These are phyloP conservation scores for Cordyceps javanica DNA, from an alignment of 2,329 filamentous ascomycete genomes.

Conservation along the genomic window DNA sequence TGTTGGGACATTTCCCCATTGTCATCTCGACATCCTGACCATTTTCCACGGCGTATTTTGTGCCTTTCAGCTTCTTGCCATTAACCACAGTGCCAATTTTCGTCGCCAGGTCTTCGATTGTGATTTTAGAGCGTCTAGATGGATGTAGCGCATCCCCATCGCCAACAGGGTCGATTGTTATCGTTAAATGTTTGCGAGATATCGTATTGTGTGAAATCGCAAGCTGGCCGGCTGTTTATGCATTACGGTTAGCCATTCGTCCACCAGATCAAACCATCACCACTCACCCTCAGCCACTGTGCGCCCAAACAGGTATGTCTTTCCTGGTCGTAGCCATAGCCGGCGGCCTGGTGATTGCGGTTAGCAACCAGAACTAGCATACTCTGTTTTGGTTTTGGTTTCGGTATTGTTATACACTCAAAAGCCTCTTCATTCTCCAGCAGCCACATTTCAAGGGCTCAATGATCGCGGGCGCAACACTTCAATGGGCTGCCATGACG, in stretches of 20 bases:
- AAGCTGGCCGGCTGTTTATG: conserved; percentile 52
- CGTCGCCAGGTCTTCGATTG: conserved; percentile 72
- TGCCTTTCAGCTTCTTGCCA: conserved; percentile 61
- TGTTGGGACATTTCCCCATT: conserved; percentile 63
- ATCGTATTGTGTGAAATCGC: conserved; percentile 75
- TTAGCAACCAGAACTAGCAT: neutral
- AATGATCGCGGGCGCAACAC: neutral
- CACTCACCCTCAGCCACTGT: conserved; percentile 58
- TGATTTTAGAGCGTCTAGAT: conserved; percentile 61
- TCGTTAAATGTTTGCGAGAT: conserved; percentile 80
- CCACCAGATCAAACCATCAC: no score
- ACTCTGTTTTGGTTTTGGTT: neutral
- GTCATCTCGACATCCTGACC: conserved; percentile 57
- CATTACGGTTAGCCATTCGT: neutral
- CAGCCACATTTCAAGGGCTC: conserved; percentile 51
- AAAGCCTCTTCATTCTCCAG: conserved; percentile 54
- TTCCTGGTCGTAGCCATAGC: conserved; percentile 81
- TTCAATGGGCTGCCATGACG: conserved; percentile 4
- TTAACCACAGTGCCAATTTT: conserved; percentile 80
- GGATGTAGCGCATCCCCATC: conserved; percentile 61
- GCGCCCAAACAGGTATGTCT: conserved; percentile 79
- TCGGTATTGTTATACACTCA: conserved; percentile 30
- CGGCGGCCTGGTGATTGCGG: conserved; percentile 34
- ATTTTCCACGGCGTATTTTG: conserved; percentile 46
- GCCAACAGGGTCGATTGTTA: conserved; percentile 61